phyloP scores from a whole-genome alignment of 805 yeast genomes.

The Blastobotrys parvus region DNA sequence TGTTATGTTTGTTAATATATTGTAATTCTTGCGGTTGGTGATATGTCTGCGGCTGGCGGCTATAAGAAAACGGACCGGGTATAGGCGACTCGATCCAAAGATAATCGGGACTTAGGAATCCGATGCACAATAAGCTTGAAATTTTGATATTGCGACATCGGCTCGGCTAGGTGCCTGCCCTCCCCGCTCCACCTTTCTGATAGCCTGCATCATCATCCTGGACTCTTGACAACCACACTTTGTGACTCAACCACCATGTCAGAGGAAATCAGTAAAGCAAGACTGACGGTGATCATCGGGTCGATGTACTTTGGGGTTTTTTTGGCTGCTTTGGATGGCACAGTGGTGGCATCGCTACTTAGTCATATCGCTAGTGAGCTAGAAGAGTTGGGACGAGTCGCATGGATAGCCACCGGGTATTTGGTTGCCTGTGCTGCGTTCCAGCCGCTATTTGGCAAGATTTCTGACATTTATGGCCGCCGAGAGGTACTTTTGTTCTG shows the following conservation, averaged over 20 bases:
- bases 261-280: not conserved
- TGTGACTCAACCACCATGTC: not conserved
- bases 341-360: slow-evolving; percentile 52
- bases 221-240: too few relatives aligned
- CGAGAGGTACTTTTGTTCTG: slow-evolving; percentile 35
- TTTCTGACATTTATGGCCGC: slow-evolving; percentile 49
- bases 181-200: too few relatives aligned
- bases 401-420: slow-evolving; percentile 71
- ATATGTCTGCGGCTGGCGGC: too few relatives aligned
- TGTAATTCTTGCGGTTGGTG: too few relatives aligned
- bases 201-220: too few relatives aligned
- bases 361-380: slow-evolving; percentile 53
- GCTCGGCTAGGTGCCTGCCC: too few relatives aligned
- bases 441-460: slow-evolving; percentile 65
- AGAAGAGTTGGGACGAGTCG: slow-evolving; percentile 39
- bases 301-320: slow-evolving; percentile 30
- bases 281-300: slow-evolving; percentile 11
- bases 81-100: too few relatives aligned
- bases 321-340: slow-evolving; percentile 49
- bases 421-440: slow-evolving; percentile 62
- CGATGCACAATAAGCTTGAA: too few relatives aligned
- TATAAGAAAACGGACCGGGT: too few relatives aligned
- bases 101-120: too few relatives aligned
- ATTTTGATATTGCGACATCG: too few relatives aligned
- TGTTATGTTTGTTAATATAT: too few relatives aligned